Conservation (phyloP, 225 moss, liverwort and hornwort genomes). For the Marchantia paleacea region DNA sequence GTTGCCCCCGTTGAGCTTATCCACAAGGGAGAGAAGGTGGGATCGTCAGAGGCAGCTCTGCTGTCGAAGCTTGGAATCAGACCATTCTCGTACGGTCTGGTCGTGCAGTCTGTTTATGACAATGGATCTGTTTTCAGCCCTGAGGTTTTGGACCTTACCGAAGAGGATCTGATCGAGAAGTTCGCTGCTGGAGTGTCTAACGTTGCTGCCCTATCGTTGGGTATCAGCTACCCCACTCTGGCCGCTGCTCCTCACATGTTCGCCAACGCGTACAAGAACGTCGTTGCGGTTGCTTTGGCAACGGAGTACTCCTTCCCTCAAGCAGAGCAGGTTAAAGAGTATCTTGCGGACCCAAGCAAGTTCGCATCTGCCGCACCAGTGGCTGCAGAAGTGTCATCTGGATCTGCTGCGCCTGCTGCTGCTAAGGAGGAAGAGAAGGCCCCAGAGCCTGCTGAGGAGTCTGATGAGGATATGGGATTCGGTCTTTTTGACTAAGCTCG, state of each 20-base stretch:
- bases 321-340: constrained; percentile 84
- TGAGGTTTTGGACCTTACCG: constrained; percentile 71
- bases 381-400: constrained; percentile 5
- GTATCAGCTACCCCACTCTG: constrained; percentile 67
- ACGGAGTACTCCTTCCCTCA: constrained; percentile 91
- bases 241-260: constrained; percentile 91
- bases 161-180: constrained; percentile 68
- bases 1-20: constrained; percentile 96
- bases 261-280: constrained; percentile 80
- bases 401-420: constrained; percentile 39
- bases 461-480: constrained; percentile 91
- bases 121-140: constrained; percentile 80
- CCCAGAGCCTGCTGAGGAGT: constrained; percentile 70
- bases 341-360: constrained; percentile 86
- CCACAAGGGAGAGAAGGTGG: constrained; percentile 82
- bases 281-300: constrained; percentile 79
- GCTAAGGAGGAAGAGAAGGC: constrained; percentile 49
- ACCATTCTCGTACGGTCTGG: constrained; percentile 86
- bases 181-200: constrained; percentile 74
- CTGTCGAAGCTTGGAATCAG: constrained; percentile 81
- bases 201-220: constrained; percentile 79
- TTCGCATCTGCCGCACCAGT: constrained; percentile 55
- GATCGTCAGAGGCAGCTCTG: constrained; percentile 85
- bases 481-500: constrained; percentile 41
- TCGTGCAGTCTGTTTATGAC: constrained; percentile 83